Percentiles rank a stretch among this genome's conserved stretches.
Conservation (phyloP, 2,329 filamentous ascomycete genomes). For the Trichoderma guizhouense region DNA sequence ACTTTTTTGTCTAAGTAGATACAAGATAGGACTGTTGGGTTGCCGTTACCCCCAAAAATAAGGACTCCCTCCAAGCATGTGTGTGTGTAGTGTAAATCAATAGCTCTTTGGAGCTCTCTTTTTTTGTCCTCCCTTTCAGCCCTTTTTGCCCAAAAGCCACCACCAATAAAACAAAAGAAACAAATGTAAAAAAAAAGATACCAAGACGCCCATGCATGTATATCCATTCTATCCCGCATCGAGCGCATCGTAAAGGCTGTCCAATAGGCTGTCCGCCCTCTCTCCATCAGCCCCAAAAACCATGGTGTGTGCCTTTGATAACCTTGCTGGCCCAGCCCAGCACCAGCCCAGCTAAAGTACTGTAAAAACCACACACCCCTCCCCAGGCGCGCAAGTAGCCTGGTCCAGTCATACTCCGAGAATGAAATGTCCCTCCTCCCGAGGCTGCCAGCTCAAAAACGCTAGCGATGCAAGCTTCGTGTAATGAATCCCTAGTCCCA, state of each 20-base stretch:
- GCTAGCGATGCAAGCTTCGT: not conserved
- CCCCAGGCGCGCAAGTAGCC: too few species aligned
- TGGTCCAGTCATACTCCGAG: not conserved
- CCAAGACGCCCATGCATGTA: not conserved
- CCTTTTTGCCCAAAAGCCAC: not conserved
- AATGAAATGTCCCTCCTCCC: not conserved
- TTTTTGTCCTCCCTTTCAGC: not conserved
- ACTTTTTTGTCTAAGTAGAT: not conserved
- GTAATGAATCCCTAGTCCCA: not conserved
- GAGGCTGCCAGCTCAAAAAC: not conserved
- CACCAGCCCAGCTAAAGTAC: not conserved
- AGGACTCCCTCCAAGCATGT: not conserved
- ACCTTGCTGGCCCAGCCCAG: not conserved
- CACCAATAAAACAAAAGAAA: not conserved
- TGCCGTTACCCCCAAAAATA: not conserved
- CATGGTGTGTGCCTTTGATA: not conserved
- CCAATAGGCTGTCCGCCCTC: not conserved
- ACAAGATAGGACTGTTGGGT: not conserved
- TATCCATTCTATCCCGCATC: not conserved
- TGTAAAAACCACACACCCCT: not conserved
- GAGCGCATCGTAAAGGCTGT: not conserved
- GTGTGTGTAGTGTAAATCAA: too few species aligned
- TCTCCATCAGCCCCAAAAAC: not conserved
- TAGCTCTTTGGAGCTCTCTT: too few species aligned
- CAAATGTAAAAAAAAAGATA: not conserved